Base-by-base conservation (phyloP, 345 rosid species). In the Physaria fendleri region DNA sequence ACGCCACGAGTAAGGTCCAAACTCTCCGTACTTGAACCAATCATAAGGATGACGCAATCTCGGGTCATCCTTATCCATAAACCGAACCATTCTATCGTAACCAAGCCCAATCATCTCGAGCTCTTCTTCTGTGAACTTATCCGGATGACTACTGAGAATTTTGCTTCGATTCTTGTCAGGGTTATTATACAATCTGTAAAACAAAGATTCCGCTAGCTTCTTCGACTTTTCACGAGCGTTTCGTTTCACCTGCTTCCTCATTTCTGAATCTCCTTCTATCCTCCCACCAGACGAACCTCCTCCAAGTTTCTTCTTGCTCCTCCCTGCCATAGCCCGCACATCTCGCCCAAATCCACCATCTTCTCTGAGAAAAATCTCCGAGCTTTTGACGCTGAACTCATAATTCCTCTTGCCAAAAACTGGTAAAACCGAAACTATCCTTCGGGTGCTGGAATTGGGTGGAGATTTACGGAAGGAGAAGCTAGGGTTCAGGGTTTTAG, bases 21-120 rank as follows among this genome's bases (percentile, higher is more conserved):
- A 84, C 63, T 92, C 98, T 2, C 97, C 98, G 38, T 92, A 92
- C 71, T 89, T 89, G 64, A 81, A 88, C 97, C 97, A 88, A 46
- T 92, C 94, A 63, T 79, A 65, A 1, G 91, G 99, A 62, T 92
- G 97, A 29, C 83, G 85, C 29, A 92, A 62, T 39, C 83, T 75
- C 1, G 97, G 95, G 73, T 88, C 99, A 59, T 88, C 94, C 64
- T 83, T 85, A 42, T 86, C 88, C 97, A 88, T 83, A 76, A 88
- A 88, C 67, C 89, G 72, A 59, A 83, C 97, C 93, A 82, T 80
- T 55, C 91, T 76, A 61, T 92, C 99, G 74, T 88, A 92, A 5
- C 95, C 99, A 4, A 83, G 85, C 6, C 97, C 97, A 2, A 92
- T 85, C 77, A 69, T 59, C 63, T 88, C 75, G 30, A 92, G 79